A percentile compares a stretch with the other conserved stretches of the same genome.
Conservation (phyloP, 257 asterid genomes). For the Buddleja alternifolia region DNA sequence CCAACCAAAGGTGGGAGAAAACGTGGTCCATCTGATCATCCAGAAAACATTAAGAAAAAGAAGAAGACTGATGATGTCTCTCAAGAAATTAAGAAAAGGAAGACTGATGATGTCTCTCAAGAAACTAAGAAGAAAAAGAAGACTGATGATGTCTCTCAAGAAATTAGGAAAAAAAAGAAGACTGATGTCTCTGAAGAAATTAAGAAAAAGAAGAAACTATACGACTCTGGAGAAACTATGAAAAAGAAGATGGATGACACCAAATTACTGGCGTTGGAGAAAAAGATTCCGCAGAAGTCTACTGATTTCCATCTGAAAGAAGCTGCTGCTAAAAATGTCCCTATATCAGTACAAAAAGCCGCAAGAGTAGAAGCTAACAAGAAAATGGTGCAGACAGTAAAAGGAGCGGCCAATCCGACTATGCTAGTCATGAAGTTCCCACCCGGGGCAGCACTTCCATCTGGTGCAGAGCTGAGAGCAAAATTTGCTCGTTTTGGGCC, state of each 20-base stretch:
- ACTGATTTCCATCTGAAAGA: conserved; percentile 49
- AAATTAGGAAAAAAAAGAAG: conserved; percentile 44
- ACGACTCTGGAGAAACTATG: conserved; percentile 26
- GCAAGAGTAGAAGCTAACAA: conserved; percentile 54
- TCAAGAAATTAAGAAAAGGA: conserved; percentile 41
- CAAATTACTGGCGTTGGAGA: conserved; percentile 53
- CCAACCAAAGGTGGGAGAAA: conserved; percentile 78
- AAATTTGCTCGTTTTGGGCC: conserved; percentile 95
- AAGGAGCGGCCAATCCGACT: conserved; percentile 52
- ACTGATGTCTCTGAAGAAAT: conserved; percentile 44
- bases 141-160: conserved; percentile 26
- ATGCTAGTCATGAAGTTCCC: conserved; percentile 93
- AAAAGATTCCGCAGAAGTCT: conserved; percentile 49
- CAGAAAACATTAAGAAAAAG: conserved; percentile 64
- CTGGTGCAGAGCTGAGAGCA: conserved; percentile 75
- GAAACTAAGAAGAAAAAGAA: conserved; percentile 6
- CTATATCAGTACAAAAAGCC: conserved; percentile 37
- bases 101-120: neutral
- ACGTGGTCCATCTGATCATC: conserved; percentile 72
- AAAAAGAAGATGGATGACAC: conserved; percentile 49
- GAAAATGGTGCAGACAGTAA: conserved; percentile 42
- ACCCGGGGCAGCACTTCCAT: conserved; percentile 71
- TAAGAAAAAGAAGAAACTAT: conserved; percentile 22
- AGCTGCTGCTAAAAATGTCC: neutral
- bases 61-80: conserved; percentile 44